A percentile compares a stretch with the other conserved stretches of the same genome.
phyloP scores from a whole-genome alignment of 208 protist species.

The Trypanosoma grayi region DNA sequence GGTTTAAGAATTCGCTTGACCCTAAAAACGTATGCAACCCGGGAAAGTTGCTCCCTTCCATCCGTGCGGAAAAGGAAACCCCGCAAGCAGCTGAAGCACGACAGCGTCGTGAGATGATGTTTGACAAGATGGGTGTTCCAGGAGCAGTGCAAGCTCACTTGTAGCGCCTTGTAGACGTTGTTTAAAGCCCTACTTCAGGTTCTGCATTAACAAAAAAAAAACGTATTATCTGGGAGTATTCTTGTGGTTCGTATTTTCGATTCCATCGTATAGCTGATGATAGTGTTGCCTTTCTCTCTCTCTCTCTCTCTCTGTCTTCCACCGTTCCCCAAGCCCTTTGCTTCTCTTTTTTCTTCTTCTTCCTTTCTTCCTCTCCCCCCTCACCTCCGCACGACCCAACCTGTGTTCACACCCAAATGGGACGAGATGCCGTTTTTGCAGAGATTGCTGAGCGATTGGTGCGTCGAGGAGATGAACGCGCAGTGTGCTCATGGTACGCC shows the following conservation, averaged over 20 bases:
- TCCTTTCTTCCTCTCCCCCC: too few relatives aligned
- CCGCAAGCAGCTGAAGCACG: slow-evolving; percentile 31
- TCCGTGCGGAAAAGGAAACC: slow-evolving; percentile 39
- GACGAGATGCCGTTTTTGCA: background rate
- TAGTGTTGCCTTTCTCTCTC: too few relatives aligned
- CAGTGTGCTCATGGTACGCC: slow-evolving; percentile 14
- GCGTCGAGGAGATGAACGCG: background rate
- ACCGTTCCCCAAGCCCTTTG: too few relatives aligned
- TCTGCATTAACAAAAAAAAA: too few relatives aligned
- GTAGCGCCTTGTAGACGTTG: slow-evolving; percentile 1
- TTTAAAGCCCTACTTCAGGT: slow-evolving; percentile 9
- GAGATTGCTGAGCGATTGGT: slow-evolving; percentile 10
- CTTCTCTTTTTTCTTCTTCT: too few relatives aligned
- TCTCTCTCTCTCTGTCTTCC: too few relatives aligned
- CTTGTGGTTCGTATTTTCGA: too few relatives aligned
- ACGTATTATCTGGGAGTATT: too few relatives aligned
- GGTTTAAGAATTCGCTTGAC: slow-evolving; percentile 80
- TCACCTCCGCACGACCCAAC: too few relatives aligned
- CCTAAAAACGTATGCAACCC: slow-evolving; percentile 92
- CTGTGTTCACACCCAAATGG: background rate
- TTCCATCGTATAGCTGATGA: too few relatives aligned
- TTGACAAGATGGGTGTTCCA: slow-evolving; percentile 90
- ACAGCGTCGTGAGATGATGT: slow-evolving; percentile 80
- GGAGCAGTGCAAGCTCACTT: slow-evolving; percentile 40
- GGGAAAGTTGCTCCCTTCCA: slow-evolving; percentile 82